Evolutionary conservation across 768 basidiomycete species (phyloP).

Genomic region (Jaapia argillacea): DNA sequence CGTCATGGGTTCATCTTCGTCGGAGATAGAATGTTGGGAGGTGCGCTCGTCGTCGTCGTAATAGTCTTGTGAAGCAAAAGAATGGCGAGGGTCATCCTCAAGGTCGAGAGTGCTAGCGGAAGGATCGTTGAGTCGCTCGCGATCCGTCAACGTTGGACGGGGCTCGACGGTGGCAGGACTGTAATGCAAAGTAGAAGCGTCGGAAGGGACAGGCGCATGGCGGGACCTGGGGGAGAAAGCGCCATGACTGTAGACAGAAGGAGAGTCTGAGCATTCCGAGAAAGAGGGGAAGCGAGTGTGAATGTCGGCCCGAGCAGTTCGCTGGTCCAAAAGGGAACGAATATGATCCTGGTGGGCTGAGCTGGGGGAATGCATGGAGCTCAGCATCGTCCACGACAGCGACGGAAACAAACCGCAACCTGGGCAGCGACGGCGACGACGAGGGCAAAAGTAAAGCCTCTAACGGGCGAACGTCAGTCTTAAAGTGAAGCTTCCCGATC

Average conservation of each 20-base stretch:
- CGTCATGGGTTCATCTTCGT: conserved; percentile 32
- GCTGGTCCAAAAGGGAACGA: conserved; percentile 42
- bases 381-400: conserved; percentile 26
- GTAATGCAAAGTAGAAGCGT: conserved; percentile 19
- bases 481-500: background rate
- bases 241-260: conserved; percentile 57
- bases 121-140: conserved; percentile 34
- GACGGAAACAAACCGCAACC: conserved; percentile 6
- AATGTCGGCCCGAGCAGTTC: conserved; percentile 37
- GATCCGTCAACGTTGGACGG: conserved; percentile 19
- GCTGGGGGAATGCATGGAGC: conserved; percentile 25
- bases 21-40: conserved; percentile 15
- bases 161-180: conserved; percentile 12
- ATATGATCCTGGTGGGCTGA: conserved; percentile 38
- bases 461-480: background rate
- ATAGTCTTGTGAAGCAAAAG: conserved; percentile 9
- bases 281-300: conserved; percentile 41
- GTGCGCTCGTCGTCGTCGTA: conserved; percentile 11
- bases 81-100: conserved; percentile 28
- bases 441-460: conserved; percentile 9
- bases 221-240: conserved; percentile 42
- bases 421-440: conserved; percentile 6
- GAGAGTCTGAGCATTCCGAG: conserved; percentile 54
- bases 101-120: conserved; percentile 46
- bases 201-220: conserved; percentile 20